A percentile compares a stretch with the other conserved stretches of the same genome.
These are phyloP conservation scores for Phaseolus lunatus DNA, from an alignment of 306 rosid species.

Conservation along the genomic window DNA sequence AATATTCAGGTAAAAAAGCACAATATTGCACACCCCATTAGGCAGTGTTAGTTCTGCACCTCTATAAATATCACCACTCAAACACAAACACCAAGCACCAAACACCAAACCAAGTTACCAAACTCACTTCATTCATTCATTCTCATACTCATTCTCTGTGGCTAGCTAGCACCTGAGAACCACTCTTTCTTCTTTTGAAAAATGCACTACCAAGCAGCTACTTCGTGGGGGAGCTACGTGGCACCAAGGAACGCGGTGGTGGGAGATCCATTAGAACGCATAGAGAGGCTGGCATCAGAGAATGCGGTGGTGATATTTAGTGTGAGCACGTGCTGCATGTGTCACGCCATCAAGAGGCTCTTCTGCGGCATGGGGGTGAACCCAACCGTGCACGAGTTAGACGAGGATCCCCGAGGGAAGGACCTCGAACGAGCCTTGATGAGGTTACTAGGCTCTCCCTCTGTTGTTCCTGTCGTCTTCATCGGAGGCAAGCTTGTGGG, in stretches of 20 bases:
- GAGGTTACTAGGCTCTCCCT: constrained; percentile 62
- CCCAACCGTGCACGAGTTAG: constrained; percentile 85
- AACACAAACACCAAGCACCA: background rate
- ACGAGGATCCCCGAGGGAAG: constrained; percentile 79
- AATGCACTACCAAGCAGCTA: constrained; percentile 63
- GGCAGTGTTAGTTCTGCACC: background rate
- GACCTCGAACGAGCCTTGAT: constrained; percentile 82
- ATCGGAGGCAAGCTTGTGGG: constrained; percentile 89
- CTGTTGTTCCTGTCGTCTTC: constrained; percentile 84
- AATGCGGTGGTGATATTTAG: constrained; percentile 95
- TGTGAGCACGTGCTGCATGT: constrained; percentile 92
- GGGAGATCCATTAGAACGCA: constrained; percentile 73
- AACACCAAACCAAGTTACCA: background rate
- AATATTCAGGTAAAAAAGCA: constrained; percentile 16
- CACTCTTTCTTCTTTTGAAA: too few species aligned
- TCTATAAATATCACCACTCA: constrained; percentile 69
- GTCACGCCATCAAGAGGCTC: constrained; percentile 89
- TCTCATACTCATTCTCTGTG: background rate
- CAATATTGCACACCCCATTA: constrained; percentile 28
- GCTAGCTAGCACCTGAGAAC: background rate
- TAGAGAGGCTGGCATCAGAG: constrained; percentile 80
- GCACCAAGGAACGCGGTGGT: constrained; percentile 3
- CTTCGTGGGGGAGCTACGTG: constrained; percentile 70
- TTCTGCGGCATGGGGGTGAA: constrained; percentile 96
- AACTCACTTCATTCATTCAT: background rate